A percentile compares a stretch with the other conserved stretches of the same genome.
These are phyloP conservation scores for Verticillium nonalfalfae DNA, from an alignment of 2,329 filamentous ascomycete genomes.

Conservation along the genomic window DNA sequence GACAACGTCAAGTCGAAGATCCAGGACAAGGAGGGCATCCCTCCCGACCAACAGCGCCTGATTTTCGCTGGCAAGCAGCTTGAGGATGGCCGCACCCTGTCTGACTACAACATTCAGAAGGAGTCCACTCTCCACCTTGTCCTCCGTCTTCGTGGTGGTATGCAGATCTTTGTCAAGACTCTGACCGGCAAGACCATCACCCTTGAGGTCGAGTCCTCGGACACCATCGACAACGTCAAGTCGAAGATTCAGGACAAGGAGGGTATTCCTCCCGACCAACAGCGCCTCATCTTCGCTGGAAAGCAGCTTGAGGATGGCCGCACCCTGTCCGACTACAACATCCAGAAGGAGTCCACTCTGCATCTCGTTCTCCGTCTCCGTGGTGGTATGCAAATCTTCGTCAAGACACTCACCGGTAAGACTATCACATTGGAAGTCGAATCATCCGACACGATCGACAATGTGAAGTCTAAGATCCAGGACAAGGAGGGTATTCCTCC, in stretches of 20 bases:
- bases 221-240: slow-evolving; percentile 96
- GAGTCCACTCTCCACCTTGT: slow-evolving; percentile 69
- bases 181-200: slow-evolving; percentile 94
- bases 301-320: slow-evolving; percentile 96
- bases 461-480: slow-evolving; percentile 90
- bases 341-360: slow-evolving; percentile 86
- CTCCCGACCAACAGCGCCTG: slow-evolving; percentile 76
- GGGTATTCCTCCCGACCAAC: slow-evolving; percentile 91
- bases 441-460: slow-evolving; percentile 86
- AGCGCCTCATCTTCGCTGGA: slow-evolving; percentile 91
- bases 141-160: slow-evolving; percentile 61
- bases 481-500: slow-evolving; percentile 92
- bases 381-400: slow-evolving; percentile 86
- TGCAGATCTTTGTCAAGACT: slow-evolving; percentile 75
- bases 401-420: slow-evolving; percentile 85
- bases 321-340: slow-evolving; percentile 88
- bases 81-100: slow-evolving; percentile 44
- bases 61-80: slow-evolving; percentile 63
- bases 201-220: slow-evolving; percentile 79
- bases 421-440: slow-evolving; percentile 92
- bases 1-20: slow-evolving; percentile 89
- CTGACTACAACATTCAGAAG: slow-evolving; percentile 54
- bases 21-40: slow-evolving; percentile 86
- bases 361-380: slow-evolving; percentile 82
- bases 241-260: slow-evolving; percentile 97